Conservation (phyloP, 1,284 basidiomycete genomes). For the Phellopilus nigrolimitatus region DNA sequence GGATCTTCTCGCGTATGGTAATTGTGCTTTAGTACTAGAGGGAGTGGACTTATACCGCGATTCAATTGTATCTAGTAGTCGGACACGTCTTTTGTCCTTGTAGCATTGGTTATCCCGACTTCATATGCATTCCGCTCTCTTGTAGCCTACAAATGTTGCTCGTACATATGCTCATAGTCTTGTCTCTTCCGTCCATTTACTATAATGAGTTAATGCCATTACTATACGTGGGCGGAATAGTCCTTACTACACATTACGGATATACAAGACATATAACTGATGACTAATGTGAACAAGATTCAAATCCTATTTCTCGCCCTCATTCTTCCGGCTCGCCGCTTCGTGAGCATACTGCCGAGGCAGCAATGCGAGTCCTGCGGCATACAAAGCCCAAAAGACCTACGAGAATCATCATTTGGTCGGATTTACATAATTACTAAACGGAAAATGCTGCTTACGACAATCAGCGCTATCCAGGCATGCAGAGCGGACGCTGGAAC, state of each 20-base stretch:
- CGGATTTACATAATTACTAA: not conserved
- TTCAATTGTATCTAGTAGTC: constrained; percentile 1
- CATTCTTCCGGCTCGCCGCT: constrained; percentile 16
- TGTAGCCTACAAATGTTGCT: not conserved
- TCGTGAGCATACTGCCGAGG: constrained; percentile 44
- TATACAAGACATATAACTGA: not conserved
- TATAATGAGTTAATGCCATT: no score
- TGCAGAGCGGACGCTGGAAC: constrained; percentile 40
- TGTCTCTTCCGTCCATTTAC: no score
- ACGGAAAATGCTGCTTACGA: constrained; percentile 4
- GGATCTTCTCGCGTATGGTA: constrained; percentile 15
- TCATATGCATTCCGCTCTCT: no score
- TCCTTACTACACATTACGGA: not conserved
- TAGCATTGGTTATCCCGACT: not conserved
- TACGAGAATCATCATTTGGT: constrained; percentile 22
- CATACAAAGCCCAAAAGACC: constrained; percentile 47
- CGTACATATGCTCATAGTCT: not conserved
- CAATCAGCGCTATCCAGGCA: constrained; percentile 34
- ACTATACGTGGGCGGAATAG: not conserved
- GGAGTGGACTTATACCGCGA: not conserved
- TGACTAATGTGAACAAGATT: not conserved
- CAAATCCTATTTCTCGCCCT: constrained; percentile 8
- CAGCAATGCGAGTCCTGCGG: constrained; percentile 37
- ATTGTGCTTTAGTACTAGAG: no score
- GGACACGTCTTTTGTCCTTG: not conserved